Base-by-base conservation (phyloP, 1,284 basidiomycete genomes). In the Meira miltonrushii region DNA sequence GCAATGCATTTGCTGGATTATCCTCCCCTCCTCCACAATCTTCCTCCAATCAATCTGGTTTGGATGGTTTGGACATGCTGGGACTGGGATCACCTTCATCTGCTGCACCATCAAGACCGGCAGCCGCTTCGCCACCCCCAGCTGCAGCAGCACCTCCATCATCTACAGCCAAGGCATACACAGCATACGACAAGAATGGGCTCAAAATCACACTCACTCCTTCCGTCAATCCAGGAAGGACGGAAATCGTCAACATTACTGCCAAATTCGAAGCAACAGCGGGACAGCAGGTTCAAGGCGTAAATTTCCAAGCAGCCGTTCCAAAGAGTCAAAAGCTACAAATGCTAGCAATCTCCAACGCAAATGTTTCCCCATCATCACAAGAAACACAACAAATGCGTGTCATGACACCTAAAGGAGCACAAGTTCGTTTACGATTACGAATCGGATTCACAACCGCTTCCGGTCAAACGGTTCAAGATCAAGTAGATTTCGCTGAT, bases 311-410 rank as follows among this genome's bases (percentile, higher is more conserved):
- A 79, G 95, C 93, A 47, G 95, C 95, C 2, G 95, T 99, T 9
- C 95, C 95, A 2, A 96, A 93, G 92, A 92, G 92, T 0, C 94
- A 97, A 81, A 93, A 96, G 78, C 79, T 99, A 59, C 93, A 97
- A 78, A 98, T 99, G 94, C 84, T 92, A 60, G 90, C 94, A 5
- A 97, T 98, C 87, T 92, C 91, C 8, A 92, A 87, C 78, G 81
- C 88, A 10, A 86, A 86, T 55, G 83, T 98, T 23, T 81, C 79
- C 13, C 87, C 91, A 0, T 92, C 91, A 1, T 80, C 85, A 9
- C 85, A 85, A 17, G 94, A 96, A 80, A 95, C 92, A 15, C 95
- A 98, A 79, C 91, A 94, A 73, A 87, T 99, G 87, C 85, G 92
- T 10, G 86, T 99, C 33, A 84, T 92, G 54, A 91, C 89, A 8